Base-by-base conservation (phyloP, 805 yeast genomes). In the Ogataea dorogensis region DNA sequence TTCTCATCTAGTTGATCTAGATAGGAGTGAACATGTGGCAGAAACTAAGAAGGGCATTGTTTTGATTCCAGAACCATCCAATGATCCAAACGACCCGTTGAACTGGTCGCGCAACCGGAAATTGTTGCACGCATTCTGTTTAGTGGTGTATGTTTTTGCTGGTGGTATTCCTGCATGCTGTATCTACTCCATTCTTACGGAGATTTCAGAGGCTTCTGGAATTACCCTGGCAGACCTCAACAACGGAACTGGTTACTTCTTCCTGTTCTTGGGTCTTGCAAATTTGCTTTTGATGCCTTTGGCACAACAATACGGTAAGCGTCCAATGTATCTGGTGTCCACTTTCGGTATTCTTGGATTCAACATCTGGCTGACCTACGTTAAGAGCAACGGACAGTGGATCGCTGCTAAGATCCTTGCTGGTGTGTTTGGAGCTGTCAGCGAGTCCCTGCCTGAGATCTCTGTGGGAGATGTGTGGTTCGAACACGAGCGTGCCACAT, bases 61-160 rank as follows among this genome's bases (percentile, higher is more conserved):
- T 9, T 61, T 79, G 28, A 70, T 77, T 28, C 87, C 88, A 20
- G 74, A 75, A 7, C 88, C 88, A 2, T 70, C 82, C 0, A 75
- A 71, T 33, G 79, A 79, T 43, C 83, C 86, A 6, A 75, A 80
- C 46, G 88, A 81, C 50, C 87, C 87, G 1, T 61, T 81, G 37
- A 79, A 77, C 49, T 81, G 87, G 87, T 36, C 73, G 1, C 55
- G 49, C 16, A 43, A 51, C 24, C 65, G 83, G 32, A 79, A 79
- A 49, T 55, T 61, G 57, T 28, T 71, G 22, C 67, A 70, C 26
- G 59, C 73, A 33, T 59, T 70, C 30, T 70, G 76, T 47, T 54
- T 68, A 40, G 55, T 66, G 22, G 62, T 69, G 5, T 71, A 68
- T 45, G 40, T 49, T 24, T 55, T 43, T 36, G 59, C 51, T 30